Evolutionary conservation across 345 rosid genomes (phyloP), one percentile per base, ranked within the genome.

Genomic region (Syzygium aqueum): DNA sequence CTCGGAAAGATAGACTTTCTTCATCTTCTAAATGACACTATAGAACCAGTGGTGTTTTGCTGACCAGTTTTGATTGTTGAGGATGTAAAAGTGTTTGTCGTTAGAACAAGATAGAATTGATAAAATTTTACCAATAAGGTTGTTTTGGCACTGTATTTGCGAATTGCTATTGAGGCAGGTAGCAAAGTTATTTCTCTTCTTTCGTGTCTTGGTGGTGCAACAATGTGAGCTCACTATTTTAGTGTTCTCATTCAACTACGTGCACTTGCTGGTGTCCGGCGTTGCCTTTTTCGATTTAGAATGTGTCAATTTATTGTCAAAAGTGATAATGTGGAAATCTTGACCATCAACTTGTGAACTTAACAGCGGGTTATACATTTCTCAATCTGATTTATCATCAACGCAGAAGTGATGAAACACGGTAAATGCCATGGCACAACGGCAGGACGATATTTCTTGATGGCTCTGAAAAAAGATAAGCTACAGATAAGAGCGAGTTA

Each of bases 1-100:
- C 99, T 83, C 91, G 98, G 53, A 93, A 88, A 85, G 94, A 92
- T 28, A 95, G 98, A 63, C 98, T 97, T 84, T 97, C 99, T 33
- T 33, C 82, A 51, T 87, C 94, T 83, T 82, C 90, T 13, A 93
- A 94, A 90, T 92, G 89, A 91, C 87, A 12, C 83, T 14, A n/a
- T 84, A 13, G 22, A 33, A 30, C 63, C 10, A 30, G 61, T 52
- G 86, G 43, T 52, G 50, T 57, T 84, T 84, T 33, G 25, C 49
- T 51, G 86, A 53, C 51, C 46, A 84, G 86, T 84, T 84, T 84
- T 84, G 57, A 84, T 84, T 84, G 23, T 84, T 9, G 61, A 51
- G 59, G 43, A 30, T 84, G 22, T 84, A 33, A 30, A 21, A 53
- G 28, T 53, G 28, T 52, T 53, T 30, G 49, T 53, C 65, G 8